Base-by-base conservation (phyloP, 2,329 filamentous ascomycete species). In the Trichoderma sp. region DNA sequence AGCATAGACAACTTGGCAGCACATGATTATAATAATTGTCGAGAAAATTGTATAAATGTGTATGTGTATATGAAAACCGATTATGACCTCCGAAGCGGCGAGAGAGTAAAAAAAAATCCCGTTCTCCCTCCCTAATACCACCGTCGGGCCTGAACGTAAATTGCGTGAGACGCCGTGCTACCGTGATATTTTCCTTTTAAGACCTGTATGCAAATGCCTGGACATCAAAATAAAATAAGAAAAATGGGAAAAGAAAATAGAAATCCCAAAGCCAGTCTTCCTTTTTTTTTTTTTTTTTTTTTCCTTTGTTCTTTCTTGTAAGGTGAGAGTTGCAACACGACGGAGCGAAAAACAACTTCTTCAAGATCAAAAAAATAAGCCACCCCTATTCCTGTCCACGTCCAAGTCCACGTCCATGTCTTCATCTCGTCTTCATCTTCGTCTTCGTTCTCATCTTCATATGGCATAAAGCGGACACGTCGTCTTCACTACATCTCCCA, bases 101-200 rank as follows among this genome's bases (percentile, higher is more conserved):
- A 56, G 45, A 42, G 59, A 15, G 35, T 12, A 39, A 53, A 10
- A 50, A 25, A 13, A 27, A 35, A 19, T 48, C 42, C 37, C 34
- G n/a, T 8, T 57, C 27, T 35, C 15, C 50, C 27, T 9, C 27
- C 32, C 37, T 27, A 34, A 19, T 63, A 63, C 45, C 42, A 48
- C 42, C 42, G 29, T 56, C 35, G 53, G 52, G 17, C 52, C 39
- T 48, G 63, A 65, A 65, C 52, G 52, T 65, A 65, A 57, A 56
- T 27, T 48, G 63, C 39, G 37, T 56, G n/a, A 19, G 37, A 65
- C 63, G 37, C 63, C 63, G 63, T 65, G 63, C 63, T 57, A 56
- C 50, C 63, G 29, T 65, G 37, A 65, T 57, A 35, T 56, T 48
- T 64, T 56, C 63, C 63, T 57, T 65, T 65, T 65, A 34, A 57